Base-by-base conservation (phyloP, 2,329 filamentous ascomycete species). In the Rhynchosporium agropyri region DNA sequence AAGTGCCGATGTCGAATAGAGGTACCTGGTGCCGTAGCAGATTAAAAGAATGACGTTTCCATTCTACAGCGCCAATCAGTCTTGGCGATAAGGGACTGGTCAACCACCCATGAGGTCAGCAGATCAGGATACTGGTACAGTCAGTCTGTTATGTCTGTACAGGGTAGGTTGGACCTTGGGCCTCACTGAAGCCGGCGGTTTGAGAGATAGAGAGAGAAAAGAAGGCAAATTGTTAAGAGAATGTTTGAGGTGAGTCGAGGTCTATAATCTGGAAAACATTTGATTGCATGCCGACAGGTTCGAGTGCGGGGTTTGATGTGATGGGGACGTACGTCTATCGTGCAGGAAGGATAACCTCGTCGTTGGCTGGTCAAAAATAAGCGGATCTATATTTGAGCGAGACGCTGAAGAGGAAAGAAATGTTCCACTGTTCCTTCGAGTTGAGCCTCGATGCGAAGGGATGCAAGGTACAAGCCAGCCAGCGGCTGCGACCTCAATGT, bases 381-480 rank as follows among this genome's bases (percentile, higher is more conserved):
- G 20, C 20, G 20, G 20, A 20, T 20, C 20, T 56, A 56, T 56
- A 43, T 43, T 45, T 42, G 53, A 28, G 53, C 53, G 53, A 56
- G 53, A 43, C 53, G 53, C 53, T 43, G 53, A 12, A 56, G 10
- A 42, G 9, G 33, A 33, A 42, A 38, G 20, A 20, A 20, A 1
- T 20, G 53, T 56, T 31, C 26, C 53, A 43, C 36, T 43, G 53
- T 38, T 56, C 43, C 20, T 20, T 20, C 20, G 20, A 20, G 20
- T 56, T 56, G 40, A 56, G 53, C 53, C 53, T 56, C 53, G 53
- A 56, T 56, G 53, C 53, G 43, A 51, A 29, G 20, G 20, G 20
- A 20, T 20, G 20, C 20, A 20, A 20, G 20, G 20, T 20, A 20
- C 20, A 56, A 43, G 53, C 53, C 29, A 56, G 38, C 53, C 38